These are phyloP conservation scores for Trichoderma breve DNA, from an alignment of 2,329 filamentous ascomycete species.

Conservation along the genomic window DNA sequence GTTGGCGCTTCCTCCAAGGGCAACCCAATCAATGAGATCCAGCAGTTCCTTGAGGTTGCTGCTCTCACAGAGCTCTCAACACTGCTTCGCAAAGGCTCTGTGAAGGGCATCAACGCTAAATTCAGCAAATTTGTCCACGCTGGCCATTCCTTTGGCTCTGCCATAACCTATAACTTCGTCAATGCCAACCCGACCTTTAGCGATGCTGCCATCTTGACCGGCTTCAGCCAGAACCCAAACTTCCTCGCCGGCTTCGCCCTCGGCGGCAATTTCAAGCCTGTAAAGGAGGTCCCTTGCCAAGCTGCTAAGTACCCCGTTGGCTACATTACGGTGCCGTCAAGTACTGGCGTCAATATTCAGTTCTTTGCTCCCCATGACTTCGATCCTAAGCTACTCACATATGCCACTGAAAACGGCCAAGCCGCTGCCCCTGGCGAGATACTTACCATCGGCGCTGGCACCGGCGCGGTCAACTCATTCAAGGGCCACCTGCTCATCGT, in stretches of 20 bases:
- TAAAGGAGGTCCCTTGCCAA: conserved; percentile 33
- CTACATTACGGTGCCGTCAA: conserved; percentile 50
- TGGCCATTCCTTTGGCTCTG: conserved; percentile 63
- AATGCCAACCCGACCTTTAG: conserved; percentile 51
- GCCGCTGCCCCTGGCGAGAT: conserved; percentile 59
- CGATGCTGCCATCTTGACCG: conserved; percentile 59
- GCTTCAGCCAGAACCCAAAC: conserved; percentile 50
- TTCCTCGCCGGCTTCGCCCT: conserved; percentile 46
- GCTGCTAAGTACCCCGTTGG: conserved; percentile 42
- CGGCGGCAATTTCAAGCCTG: conserved; percentile 47
- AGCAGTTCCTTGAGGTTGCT: conserved; percentile 56
- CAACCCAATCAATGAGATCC: conserved; percentile 59
- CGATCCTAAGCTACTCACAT: conserved; percentile 50
- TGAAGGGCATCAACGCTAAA: conserved; percentile 40
- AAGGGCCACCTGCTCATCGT: conserved; percentile 57
- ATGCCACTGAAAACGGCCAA: conserved; percentile 48
- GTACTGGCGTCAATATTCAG: conserved; percentile 50
- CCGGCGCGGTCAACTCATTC: conserved; percentile 39
- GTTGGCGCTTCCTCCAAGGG: conserved; percentile 58
- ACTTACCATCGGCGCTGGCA: conserved; percentile 49
- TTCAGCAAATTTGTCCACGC: conserved; percentile 54
- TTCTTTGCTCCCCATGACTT: conserved; percentile 55
- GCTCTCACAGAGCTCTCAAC: conserved; percentile 54
- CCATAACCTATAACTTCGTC: conserved; percentile 55
- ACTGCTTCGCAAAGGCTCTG: conserved; percentile 44